Base-by-base conservation (phyloP, 148 eudicot genomes). In the Linanthus parryae region DNA sequence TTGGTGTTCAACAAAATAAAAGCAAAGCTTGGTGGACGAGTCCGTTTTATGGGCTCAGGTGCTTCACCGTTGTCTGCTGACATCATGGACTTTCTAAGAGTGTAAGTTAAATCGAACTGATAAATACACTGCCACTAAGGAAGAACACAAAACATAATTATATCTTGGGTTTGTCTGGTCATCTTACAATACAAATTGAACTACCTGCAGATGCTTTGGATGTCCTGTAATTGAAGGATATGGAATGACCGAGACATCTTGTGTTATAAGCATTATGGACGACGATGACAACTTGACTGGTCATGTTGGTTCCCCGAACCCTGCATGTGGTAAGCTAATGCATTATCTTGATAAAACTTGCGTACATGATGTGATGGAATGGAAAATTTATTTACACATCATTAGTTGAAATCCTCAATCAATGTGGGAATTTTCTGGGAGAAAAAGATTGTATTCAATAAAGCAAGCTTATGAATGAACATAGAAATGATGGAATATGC, bases 191-290 rank as follows among this genome's bases (percentile, higher is more conserved):
- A 47, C 21, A 34, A 46, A 58, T 33, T 1, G n/a, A 17, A 58
- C 47, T 37, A 36, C 60, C 30, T 66, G 45, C 65, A 90, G 97
- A 69, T 90, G 97, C 73, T 83, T 90, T 72, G 97, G 97, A 38
- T 85, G 95, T 67, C 76, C 31, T 52, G 88, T 90, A 20, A 19
- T 74, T 38, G 97, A 90, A 85, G 97, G 95, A 57, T 90, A 90
- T 66, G 97, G 97, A 28, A 90, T 90, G 97, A 90, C 97, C 29
- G 97, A 90, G 80, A 80, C 88, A n/a, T 82, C 97, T 23, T 90
- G 97, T 73, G 88, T 81, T 48, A 80, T 90, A 57, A 82, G 73
- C 76, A 62, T 86, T 52, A 80, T 85, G 83, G 83, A 80, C 25
- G 76, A 71, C 28, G 76, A 76, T 25, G 97, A 90, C 66, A 70